A percentile compares a stretch with the other conserved stretches of the same genome.
Evolutionary conservation across 1,139 yeast genomes (phyloP).

Genomic region (Kodamaea anthophila): DNA sequence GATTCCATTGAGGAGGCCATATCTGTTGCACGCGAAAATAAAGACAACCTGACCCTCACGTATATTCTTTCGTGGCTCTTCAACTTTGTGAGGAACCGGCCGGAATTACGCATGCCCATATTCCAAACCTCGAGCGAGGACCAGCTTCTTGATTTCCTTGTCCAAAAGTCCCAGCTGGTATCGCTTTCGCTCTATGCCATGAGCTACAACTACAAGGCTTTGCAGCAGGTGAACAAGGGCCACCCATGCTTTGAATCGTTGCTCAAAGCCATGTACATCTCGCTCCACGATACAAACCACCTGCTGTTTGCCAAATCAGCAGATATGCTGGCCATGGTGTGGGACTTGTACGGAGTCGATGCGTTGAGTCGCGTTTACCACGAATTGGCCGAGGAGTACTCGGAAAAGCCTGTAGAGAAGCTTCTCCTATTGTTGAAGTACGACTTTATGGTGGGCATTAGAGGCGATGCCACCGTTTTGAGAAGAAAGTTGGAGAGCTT

Average conservation of each 20-base stretch:
- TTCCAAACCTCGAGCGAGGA: constrained; percentile 33
- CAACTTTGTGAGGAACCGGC: constrained; percentile 62
- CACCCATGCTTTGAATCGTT: constrained; percentile 44
- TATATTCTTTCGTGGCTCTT: constrained; percentile 78
- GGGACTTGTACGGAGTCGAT: constrained; percentile 48
- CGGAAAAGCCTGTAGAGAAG: constrained; percentile 21
- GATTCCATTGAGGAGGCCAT: constrained; percentile 85
- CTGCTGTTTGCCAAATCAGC: constrained; percentile 39
- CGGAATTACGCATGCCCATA: constrained; percentile 44
- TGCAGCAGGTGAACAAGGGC: constrained; percentile 47
- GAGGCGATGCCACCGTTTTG: constrained; percentile 1
- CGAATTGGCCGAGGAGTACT: constrained; percentile 35
- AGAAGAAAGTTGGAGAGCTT: constrained; percentile 30
- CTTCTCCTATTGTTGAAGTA: constrained; percentile 37
- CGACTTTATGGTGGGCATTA: constrained; percentile 13
- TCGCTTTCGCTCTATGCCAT: constrained; percentile 50
- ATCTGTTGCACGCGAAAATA: constrained; percentile 80
- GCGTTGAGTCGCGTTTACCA: constrained; percentile 41
- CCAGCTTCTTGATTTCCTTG: constrained; percentile 60
- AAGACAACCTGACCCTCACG: constrained; percentile 67
- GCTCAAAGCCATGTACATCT: constrained; percentile 47
- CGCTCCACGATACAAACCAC: constrained; percentile 29
- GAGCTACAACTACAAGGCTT: constrained; percentile 55
- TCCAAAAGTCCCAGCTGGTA: constrained; percentile 49
- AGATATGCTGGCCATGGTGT: constrained; percentile 41